These are phyloP conservation scores for Purshia tridentata DNA, from an alignment of 306 rosid genomes.

Conservation along the genomic window DNA sequence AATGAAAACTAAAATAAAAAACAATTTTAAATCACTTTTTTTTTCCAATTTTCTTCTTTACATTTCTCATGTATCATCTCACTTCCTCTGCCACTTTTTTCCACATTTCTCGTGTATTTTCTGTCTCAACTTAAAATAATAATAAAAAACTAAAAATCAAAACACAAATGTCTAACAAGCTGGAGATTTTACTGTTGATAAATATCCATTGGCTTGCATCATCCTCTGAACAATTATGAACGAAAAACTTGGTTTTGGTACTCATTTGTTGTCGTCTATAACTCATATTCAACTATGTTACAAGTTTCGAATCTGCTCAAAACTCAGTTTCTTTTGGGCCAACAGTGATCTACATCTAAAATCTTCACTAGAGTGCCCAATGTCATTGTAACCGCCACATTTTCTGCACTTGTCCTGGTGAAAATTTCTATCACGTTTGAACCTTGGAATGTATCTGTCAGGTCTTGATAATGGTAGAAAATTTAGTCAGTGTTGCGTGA, in stretches of 20 bases:
- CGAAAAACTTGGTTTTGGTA: constrained; percentile 7
- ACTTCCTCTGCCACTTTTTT: too few species aligned
- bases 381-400: background rate
- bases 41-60: too few species aligned
- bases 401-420: constrained; percentile 7
- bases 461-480: constrained; percentile 19
- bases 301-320: constrained; percentile 36
- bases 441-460: background rate
- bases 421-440: background rate
- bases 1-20: too few species aligned
- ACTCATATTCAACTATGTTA: constrained; percentile 37
- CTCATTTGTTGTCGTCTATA: constrained; percentile 18
- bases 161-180: too few species aligned
- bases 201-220: background rate
- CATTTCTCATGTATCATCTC: too few species aligned
- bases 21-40: too few species aligned
- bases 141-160: too few species aligned
- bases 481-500: constrained; percentile 72
- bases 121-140: too few species aligned
- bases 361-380: background rate
- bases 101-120: too few species aligned
- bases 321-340: constrained; percentile 26
- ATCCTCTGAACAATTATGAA: background rate
- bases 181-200: background rate
- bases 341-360: constrained; percentile 15